Evolutionary conservation across 2,329 filamentous ascomycete genomes (phyloP), one percentile per base, ranked within the genome.

Genomic region (Endothia cerciana): DNA sequence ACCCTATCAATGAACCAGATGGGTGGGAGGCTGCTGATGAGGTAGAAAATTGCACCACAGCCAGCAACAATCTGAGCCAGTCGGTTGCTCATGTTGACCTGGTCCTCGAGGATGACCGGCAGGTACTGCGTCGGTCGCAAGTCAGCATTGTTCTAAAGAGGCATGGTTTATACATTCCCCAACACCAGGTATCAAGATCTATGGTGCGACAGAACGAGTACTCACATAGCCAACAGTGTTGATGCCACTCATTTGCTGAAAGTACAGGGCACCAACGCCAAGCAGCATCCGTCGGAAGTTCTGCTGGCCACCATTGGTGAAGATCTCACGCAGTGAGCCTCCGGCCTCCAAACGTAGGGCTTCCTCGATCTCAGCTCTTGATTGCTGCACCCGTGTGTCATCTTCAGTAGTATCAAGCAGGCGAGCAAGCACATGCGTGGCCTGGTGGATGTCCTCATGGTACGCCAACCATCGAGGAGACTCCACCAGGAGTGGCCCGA

Each of bases 101-200:
- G 45, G 30, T 64, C 62, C 36, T 64, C 55, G 13, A 64, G 56
- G n/a, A 64, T 64, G n/a, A 64, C 62, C 25, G 62, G 62, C n/a
- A 64, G 56, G 25, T 64, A 64, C 40, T 57, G n/a, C 30, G 22
- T 41, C 38, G 22, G 22, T 51, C 47, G 36, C 28, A 19, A 22
- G 30, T 62, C 33, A 56, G 53, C 4, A 15, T 11, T 47, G 45
- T 11, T 13, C 22, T 49, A 25, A 10, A 22, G 19, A 8, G 5
- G 41, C 2, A 43, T n/a, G n/a, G 17, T 15, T 43, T 15, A 43
- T 6, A n/a, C n/a, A 19, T 5, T 4, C 8, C 41, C 17, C 41
- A 43, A 19, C 17, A 43, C 5, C 5, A 43, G 41, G 15, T 43
- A 5, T 4, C 17, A 43, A n/a, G 15, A 5, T 7, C 17, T n/a